Evolutionary conservation across 345 rosid genomes (phyloP).

Genomic region (Dipteronia sinensis): DNA sequence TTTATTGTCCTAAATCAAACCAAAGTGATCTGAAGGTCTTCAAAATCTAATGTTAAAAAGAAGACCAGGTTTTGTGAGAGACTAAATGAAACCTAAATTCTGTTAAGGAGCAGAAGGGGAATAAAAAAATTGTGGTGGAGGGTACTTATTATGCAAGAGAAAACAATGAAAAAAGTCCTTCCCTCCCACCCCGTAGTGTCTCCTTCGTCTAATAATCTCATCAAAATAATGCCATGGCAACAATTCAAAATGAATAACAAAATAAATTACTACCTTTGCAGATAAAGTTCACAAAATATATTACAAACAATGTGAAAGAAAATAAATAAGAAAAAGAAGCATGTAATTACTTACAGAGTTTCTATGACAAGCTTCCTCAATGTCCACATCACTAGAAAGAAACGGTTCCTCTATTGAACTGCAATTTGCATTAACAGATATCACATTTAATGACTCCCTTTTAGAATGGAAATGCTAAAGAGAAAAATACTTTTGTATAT

Average conservation of each 20-base stretch:
- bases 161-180: background rate
- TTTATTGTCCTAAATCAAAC: background rate
- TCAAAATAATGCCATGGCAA: background rate
- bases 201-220: background rate
- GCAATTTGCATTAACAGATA: slow-evolving; percentile 27
- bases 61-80: background rate
- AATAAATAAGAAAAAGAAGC: slow-evolving; percentile 4
- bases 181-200: background rate
- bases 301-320: background rate
- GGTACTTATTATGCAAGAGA: background rate
- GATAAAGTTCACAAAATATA: background rate
- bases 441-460: slow-evolving; percentile 15
- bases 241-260: background rate
- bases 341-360: slow-evolving; percentile 41
- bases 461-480: slow-evolving; percentile 7
- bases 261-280: background rate
- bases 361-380: slow-evolving; percentile 41
- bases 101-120: background rate
- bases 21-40: background rate
- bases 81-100: background rate
- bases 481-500: background rate
- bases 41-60: background rate
- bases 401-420: slow-evolving; percentile 73
- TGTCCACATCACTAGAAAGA: slow-evolving; percentile 38
- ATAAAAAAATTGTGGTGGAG: background rate